These are phyloP conservation scores for Coemansia sp. DNA, from an alignment of 192 early-diverging fungal genomes.

Conservation along the genomic window DNA sequence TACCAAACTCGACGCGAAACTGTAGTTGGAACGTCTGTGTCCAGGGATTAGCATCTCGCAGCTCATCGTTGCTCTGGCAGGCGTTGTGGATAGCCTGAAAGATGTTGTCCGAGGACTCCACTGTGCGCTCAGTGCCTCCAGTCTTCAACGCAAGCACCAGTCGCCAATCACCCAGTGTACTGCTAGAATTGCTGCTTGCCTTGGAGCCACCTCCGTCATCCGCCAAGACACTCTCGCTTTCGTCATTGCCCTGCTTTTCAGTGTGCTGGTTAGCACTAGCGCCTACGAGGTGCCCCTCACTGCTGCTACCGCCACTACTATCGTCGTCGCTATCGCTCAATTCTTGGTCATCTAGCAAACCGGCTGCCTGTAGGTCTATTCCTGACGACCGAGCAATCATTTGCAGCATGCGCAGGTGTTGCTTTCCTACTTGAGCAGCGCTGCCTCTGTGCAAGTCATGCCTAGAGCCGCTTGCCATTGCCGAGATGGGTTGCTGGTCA, in stretches of 20 bases:
- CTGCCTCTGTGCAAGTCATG: not conserved
- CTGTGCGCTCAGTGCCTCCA: slow-evolving; percentile 11
- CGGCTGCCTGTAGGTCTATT: slow-evolving; percentile 31
- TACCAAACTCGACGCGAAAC: slow-evolving; percentile 23
- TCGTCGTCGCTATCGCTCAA: slow-evolving; percentile 9
- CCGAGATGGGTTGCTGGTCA: not conserved
- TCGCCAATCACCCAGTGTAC: slow-evolving; percentile 16
- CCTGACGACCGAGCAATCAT: slow-evolving; percentile 42
- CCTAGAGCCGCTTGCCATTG: not conserved
- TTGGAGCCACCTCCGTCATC: not conserved
- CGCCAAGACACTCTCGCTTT: not conserved
- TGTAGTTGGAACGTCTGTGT: slow-evolving; percentile 20
- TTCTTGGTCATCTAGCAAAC: slow-evolving; percentile 22
- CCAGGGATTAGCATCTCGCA: slow-evolving; percentile 17
- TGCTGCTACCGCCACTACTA: not conserved
- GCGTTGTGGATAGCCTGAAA: slow-evolving; percentile 15
- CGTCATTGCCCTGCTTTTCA: not conserved
- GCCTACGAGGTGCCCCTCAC: not conserved
- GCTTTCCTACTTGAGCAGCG: not conserved
- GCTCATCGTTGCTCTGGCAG: slow-evolving; percentile 17
- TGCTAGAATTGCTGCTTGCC: not conserved
- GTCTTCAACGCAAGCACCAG: slow-evolving; percentile 15
- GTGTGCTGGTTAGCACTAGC: not conserved
- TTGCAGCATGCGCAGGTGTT: slow-evolving; percentile 35
- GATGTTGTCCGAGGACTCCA: slow-evolving; percentile 23